Conservation (phyloP, 345 rosid species). For the Acer saccharum region DNA sequence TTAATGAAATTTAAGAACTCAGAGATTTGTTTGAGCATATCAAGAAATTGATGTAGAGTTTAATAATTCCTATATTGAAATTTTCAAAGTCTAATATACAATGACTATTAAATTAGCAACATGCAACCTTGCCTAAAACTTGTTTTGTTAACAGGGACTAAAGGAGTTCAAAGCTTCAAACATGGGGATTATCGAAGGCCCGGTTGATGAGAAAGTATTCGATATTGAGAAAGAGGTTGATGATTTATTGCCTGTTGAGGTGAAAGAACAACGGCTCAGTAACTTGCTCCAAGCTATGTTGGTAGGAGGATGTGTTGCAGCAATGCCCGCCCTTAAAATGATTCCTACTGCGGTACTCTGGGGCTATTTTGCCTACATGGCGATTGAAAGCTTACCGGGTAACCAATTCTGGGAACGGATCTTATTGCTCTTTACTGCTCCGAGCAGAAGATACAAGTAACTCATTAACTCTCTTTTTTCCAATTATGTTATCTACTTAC, state of each 20-base stretch:
- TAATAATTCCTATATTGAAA: not conserved
- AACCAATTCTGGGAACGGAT: conserved; percentile 97
- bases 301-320: conserved; percentile 85
- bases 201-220: conserved; percentile 61
- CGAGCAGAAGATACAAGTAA: conserved; percentile 91
- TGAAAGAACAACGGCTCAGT: conserved; percentile 91
- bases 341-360: conserved; percentile 92
- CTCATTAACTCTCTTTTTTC: conserved; percentile 10
- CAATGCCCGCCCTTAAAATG: conserved; percentile 83
- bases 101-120: not conserved
- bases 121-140: not conserved
- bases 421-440: conserved; percentile 77
- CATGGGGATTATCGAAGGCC: conserved; percentile 49
- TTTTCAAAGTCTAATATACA: not conserved
- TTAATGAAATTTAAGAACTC: not conserved
- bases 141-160: conserved; percentile 46
- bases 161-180: conserved; percentile 65
- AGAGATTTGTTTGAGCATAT: not conserved
- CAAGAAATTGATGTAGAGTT: not conserved
- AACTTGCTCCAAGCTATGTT: conserved; percentile 86
- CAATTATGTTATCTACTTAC: not conserved
- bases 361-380: conserved; percentile 98
- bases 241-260: conserved; percentile 84
- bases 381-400: conserved; percentile 91
- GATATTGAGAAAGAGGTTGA: conserved; percentile 89